phyloP scores from a whole-genome alignment of 345 rosid genomes.

The Dipteronia sinensis region DNA sequence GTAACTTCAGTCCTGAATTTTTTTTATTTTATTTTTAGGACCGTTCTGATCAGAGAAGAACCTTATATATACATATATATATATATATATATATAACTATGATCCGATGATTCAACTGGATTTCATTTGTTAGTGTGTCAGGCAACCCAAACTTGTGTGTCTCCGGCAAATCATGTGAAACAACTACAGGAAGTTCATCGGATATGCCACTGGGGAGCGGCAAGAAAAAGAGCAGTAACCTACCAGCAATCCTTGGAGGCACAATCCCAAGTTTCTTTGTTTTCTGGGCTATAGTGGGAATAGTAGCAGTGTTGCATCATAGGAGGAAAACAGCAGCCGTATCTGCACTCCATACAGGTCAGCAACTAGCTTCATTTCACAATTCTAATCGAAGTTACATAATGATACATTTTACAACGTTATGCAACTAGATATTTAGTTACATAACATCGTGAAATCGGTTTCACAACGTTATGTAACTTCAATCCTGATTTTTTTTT shows the following conservation, averaged over 20 bases:
- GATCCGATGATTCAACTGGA: neutral
- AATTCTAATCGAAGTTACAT: too few relatives aligned
- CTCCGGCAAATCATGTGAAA: conserved; percentile 35
- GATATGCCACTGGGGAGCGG: neutral
- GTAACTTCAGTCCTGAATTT: too few relatives aligned
- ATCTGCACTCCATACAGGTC: conserved; percentile 20
- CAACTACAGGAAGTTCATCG: neutral
- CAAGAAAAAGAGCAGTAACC: conserved; percentile 35
- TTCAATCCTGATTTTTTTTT: neutral
- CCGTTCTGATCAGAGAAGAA: too few relatives aligned
- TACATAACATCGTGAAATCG: too few relatives aligned
- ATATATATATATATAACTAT: too few relatives aligned
- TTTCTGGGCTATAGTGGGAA: conserved; percentile 35
- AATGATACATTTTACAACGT: too few relatives aligned
- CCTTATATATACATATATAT: too few relatives aligned
- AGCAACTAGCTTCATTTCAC: neutral
- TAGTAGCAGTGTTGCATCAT: conserved; percentile 23
- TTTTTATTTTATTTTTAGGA: too few relatives aligned
- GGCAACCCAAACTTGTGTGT: conserved; percentile 44
- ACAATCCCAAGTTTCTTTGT: conserved; percentile 36
- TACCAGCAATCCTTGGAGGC: conserved; percentile 42
- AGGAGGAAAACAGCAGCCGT: conserved; percentile 41
- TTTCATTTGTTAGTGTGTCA: conserved; percentile 24
- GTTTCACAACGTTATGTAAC: neutral
- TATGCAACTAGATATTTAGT: too few relatives aligned